Percentiles rank a stretch among this genome's conserved stretches.
phyloP scores from a whole-genome alignment of 2,329 filamentous ascomycete species.

The Amauroascus verrucosus region DNA sequence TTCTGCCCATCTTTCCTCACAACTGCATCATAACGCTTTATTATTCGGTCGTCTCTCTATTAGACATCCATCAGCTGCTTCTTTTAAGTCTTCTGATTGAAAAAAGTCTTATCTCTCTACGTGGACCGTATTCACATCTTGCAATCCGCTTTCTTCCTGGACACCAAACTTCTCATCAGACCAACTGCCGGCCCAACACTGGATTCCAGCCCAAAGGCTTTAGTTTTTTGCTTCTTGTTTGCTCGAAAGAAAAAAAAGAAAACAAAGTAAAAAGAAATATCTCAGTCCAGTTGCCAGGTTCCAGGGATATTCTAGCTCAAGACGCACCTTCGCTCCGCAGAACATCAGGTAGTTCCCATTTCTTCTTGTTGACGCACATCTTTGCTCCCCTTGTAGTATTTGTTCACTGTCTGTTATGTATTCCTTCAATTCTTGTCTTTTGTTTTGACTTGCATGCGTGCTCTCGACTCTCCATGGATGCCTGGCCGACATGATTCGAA shows the following conservation, averaged over 20 bases:
- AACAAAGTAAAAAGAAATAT: too few species aligned
- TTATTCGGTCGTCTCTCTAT: slow-evolving; percentile 17
- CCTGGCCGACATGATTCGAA: neutral
- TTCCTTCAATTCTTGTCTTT: slow-evolving; percentile 11
- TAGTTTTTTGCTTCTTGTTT: slow-evolving; percentile 14
- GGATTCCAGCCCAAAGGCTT: slow-evolving; percentile 15
- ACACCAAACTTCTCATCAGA: slow-evolving; percentile 7
- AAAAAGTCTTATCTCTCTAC: neutral
- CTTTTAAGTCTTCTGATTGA: neutral
- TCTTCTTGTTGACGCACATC: slow-evolving; percentile 22
- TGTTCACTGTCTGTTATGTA: slow-evolving; percentile 13
- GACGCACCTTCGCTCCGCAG: slow-evolving; percentile 16
- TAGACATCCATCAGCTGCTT: slow-evolving; percentile 5
- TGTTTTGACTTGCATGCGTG: neutral
- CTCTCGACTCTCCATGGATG: neutral
- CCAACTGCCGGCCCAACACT: slow-evolving; percentile 12
- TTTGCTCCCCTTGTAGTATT: slow-evolving; percentile 20
- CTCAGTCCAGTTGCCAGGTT: slow-evolving; percentile 12
- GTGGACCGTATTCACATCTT: slow-evolving; percentile 8
- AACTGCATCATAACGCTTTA: slow-evolving; percentile 16
- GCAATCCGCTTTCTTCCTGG: slow-evolving; percentile 8
- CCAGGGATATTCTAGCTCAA: slow-evolving; percentile 18
- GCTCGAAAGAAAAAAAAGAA: slow-evolving; percentile 1
- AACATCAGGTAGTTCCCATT: slow-evolving; percentile 36
- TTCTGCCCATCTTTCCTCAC: neutral